phyloP scores from a whole-genome alignment of 176 grass and related monocot genomes.

The Otatea glauca region DNA sequence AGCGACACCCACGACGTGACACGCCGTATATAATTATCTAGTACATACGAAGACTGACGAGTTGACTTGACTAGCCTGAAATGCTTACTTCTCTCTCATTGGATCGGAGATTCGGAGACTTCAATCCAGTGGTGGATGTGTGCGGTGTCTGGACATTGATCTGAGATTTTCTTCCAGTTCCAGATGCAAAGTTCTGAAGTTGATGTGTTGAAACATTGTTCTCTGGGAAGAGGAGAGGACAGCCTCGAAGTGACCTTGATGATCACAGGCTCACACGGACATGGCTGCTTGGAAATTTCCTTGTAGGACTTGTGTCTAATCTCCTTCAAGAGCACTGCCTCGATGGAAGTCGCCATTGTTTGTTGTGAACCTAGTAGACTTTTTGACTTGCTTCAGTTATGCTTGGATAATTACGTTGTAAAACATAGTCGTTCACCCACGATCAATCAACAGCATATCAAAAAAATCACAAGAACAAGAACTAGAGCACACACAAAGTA shows the following conservation, averaged over 20 bases:
- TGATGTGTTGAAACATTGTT: not conserved
- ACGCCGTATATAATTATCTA: too few species aligned
- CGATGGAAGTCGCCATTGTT: not conserved
- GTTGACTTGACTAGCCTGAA: not conserved
- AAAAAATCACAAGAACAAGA: too few species aligned
- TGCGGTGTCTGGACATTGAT: too few species aligned
- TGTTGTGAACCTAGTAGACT: not conserved
- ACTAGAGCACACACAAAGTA: too few species aligned
- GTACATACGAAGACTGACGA: not conserved
- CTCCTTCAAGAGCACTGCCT: not conserved
- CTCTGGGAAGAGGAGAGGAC: not conserved
- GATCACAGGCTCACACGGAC: not conserved
- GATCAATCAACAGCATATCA: too few species aligned
- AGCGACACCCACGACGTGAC: too few species aligned
- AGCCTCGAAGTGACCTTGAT: not conserved
- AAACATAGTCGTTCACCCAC: too few species aligned
- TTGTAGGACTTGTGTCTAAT: not conserved
- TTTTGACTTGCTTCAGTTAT: not conserved
- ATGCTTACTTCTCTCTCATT: not conserved
- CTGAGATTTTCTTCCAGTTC: too few species aligned
- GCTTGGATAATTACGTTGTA: too few species aligned
- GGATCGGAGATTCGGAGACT: not conserved
- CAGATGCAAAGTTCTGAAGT: not conserved
- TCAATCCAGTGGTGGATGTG: not conserved
- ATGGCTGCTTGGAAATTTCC: slow-evolving; percentile 15